Base-by-base conservation (phyloP, 1,284 basidiomycete genomes). In the Fomitiporia mediterranea region DNA sequence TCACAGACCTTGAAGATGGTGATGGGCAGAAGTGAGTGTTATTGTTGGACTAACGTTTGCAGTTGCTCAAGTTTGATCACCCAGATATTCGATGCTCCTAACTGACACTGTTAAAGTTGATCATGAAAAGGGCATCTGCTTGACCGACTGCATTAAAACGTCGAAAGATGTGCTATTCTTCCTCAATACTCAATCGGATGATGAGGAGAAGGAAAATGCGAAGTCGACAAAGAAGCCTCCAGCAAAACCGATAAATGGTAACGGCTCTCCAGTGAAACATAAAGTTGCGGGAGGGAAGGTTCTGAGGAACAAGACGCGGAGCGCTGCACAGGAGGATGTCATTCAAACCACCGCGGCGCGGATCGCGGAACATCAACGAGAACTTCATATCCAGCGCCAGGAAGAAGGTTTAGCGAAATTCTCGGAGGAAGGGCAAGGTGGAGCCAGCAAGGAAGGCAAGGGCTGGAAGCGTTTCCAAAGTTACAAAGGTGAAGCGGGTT, bases 391-490 rank as follows among this genome's bases (percentile, higher is more conserved):
- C 43, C 79, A 80, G 62, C 74, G 96, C 52, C 94, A 98, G 66
- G 71, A 80, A 1, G 89, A 91, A 34, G 97, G 96, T 19, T 68
- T 98, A 23, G 83, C 87, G 58, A 88, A 86, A 64, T 98, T 86
- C 68, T 89, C 91, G 0, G 88, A 89, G 64, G 86, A 83, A 61
- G 88, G 82, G 23, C 82, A 76, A 51, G 84, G 78, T 2, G 74
- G 70, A n/a, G 80, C 81, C 21, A 86, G 88, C 35, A 91, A 92
- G 63, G 88, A 91, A 64, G 89, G 89, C 28, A 97, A 97, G 70
- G 81, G 84, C 1, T 95, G 95, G 85, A 96, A 96, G 70, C 85
- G 88, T 61, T 99, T 98, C 74, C 94, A 95, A 74, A 96, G 93
- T 65, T 99, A 98, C 73, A 94, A 94, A 71, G 88, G 95, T 37